Evolutionary conservation across 2,329 filamentous ascomycete genomes (phyloP).

Genomic region (Fusarium denticulatum): DNA sequence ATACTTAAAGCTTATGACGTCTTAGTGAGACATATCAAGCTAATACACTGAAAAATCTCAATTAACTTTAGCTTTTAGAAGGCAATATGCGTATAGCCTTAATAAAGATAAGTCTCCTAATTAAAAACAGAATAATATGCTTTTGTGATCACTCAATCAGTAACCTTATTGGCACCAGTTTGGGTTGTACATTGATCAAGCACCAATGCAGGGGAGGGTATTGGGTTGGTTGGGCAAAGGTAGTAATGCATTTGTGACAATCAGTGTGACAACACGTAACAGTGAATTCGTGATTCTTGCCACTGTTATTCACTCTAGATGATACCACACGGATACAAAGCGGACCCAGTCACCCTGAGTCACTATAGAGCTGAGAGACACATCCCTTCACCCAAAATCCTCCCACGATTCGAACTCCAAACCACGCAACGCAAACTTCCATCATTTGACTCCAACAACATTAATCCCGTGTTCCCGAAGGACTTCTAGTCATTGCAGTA

Average conservation of each 20-base stretch:
- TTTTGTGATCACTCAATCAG: background rate
- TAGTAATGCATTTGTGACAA: background rate
- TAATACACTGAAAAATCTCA: background rate
- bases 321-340: accelerated
- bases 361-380: background rate
- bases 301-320: background rate
- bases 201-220: background rate
- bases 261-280: background rate
- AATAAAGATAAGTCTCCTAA: background rate
- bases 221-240: background rate
- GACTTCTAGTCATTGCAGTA: too few species aligned
- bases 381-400: background rate
- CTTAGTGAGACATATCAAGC: background rate
- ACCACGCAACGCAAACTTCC: too few species aligned
- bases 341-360: background rate
- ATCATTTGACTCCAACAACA: too few species aligned
- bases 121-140: background rate
- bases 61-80: background rate
- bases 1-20: background rate
- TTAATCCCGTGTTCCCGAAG: too few species aligned
- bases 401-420: background rate
- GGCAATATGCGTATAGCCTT: background rate
- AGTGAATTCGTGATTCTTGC: background rate
- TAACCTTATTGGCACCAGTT: background rate
- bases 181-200: background rate